Percentiles rank a stretch among this genome's conserved stretches.
Conservation (phyloP, 1,284 basidiomycete genomes). For the Austroboletus niveus region DNA sequence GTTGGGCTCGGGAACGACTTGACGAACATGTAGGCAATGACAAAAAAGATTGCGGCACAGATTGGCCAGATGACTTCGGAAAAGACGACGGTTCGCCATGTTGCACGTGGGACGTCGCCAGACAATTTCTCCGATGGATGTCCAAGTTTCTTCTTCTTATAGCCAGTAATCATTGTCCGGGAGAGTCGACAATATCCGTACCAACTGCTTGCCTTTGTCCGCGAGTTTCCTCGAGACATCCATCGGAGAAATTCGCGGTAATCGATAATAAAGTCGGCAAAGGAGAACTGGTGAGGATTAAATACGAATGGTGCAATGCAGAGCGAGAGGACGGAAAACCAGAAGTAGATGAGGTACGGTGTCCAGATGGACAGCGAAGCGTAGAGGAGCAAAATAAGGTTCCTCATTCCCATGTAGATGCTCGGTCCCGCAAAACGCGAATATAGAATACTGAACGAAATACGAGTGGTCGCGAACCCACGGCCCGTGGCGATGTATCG, state of each 20-base stretch:
- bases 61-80: conserved; percentile 87
- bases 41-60: conserved; percentile 73
- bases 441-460: conserved; percentile 93
- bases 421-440: conserved; percentile 97
- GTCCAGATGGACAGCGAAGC: conserved; percentile 90
- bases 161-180: conserved; percentile 93
- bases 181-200: conserved; percentile 97
- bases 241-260: conserved; percentile 96
- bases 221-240: conserved; percentile 97
- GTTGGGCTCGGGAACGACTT: conserved; percentile 78
- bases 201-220: conserved; percentile 95
- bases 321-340: conserved; percentile 88
- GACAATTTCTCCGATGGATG: conserved; percentile 95
- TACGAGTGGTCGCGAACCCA: conserved; percentile 93
- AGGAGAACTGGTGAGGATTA: conserved; percentile 98
- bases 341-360: conserved; percentile 95
- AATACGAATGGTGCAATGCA: conserved; percentile 95
- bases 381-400: conserved; percentile 85
- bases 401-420: conserved; percentile 96
- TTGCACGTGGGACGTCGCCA: conserved; percentile 86
- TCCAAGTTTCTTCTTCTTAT: conserved; percentile 97
- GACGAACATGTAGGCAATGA: conserved; percentile 88
- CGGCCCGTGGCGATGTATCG: conserved; percentile 97
- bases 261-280: conserved; percentile 94
- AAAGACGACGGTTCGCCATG: conserved; percentile 82